Base-by-base conservation (phyloP, 208 protist genomes). In the Crithidia bombi region DNA sequence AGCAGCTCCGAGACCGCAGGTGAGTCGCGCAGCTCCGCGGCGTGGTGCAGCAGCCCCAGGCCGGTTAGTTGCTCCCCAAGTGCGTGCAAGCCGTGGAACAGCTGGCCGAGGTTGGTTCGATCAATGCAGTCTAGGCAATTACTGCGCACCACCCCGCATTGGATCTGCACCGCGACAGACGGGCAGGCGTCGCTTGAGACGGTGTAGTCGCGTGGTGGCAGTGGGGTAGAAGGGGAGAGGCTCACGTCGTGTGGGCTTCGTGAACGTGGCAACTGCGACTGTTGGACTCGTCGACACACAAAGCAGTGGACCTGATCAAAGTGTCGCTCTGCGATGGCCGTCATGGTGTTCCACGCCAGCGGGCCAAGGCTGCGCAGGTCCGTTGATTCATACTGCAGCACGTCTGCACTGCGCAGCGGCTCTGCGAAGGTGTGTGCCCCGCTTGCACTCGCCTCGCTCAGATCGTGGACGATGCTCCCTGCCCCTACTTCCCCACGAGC, bases 61-160 rank as follows among this genome's bases (percentile, higher is more conserved):
- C 72, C 71, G 2, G 59, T 46, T 28, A 95, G 76, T 75, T 97
- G 92, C 46, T 87, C 65, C 1, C 85, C 82, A 5, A 97, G 73
- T 14, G 79, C 84, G 56, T 92, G 80, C 23, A 92, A 62, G 59
- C 96, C 94, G 59, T 98, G 87, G 55, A 98, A 91, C 69, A 97
- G 97, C 75, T 99, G 94, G 6, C 86, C 95, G 5, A 98, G 81
- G 84, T 99, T 99, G 0, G 98, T 99, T 33, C 98, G 87, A 76
- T 99, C 98, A 14, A 99, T 86, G 54, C 96, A 98, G 74, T 99
- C 98, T 33, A 99, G 89, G 78, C 98, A 99, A 76, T 99, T 99
- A 28, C 85, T 96, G 36, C 98, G 89, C 46, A 98, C 75, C 0
- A 99, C 88, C 52, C 98, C 98, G 25, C 63, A 51, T 68, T 99